These are phyloP conservation scores for Morella rubra DNA, from an alignment of 306 rosid genomes.

Conservation along the genomic window DNA sequence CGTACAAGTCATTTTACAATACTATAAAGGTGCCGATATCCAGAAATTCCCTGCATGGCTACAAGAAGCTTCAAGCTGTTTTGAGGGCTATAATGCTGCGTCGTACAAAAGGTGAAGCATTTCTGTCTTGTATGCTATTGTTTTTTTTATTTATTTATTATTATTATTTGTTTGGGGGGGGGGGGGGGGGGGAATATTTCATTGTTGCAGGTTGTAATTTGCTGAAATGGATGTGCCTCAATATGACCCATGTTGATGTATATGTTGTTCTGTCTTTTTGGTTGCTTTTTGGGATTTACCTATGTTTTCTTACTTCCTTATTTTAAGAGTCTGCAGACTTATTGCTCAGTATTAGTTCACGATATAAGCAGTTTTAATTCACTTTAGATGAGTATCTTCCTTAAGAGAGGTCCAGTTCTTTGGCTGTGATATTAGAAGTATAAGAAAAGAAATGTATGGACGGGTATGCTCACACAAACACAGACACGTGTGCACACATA, in stretches of 20 bases:
- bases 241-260: background rate
- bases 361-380: background rate
- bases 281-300: background rate
- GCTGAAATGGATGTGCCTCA: background rate
- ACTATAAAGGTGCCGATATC: conserved; percentile 91
- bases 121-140: background rate
- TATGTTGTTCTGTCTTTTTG: no score
- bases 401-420: background rate
- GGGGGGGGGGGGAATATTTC: background rate
- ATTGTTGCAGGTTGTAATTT: background rate
- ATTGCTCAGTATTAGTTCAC: background rate
- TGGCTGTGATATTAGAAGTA: background rate
- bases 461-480: no score
- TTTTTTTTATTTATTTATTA: background rate
- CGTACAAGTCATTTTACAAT: conserved; percentile 75
- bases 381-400: background rate
- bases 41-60: conserved; percentile 77
- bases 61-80: conserved; percentile 98
- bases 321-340: background rate
- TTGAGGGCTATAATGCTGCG: conserved; percentile 98
- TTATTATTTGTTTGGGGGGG: no score
- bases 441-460: background rate
- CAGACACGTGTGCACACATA: background rate
- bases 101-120: conserved; percentile 81
- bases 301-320: background rate